phyloP scores from a whole-genome alignment of 1,139 yeast genomes.

The Geotrichum candidum region DNA sequence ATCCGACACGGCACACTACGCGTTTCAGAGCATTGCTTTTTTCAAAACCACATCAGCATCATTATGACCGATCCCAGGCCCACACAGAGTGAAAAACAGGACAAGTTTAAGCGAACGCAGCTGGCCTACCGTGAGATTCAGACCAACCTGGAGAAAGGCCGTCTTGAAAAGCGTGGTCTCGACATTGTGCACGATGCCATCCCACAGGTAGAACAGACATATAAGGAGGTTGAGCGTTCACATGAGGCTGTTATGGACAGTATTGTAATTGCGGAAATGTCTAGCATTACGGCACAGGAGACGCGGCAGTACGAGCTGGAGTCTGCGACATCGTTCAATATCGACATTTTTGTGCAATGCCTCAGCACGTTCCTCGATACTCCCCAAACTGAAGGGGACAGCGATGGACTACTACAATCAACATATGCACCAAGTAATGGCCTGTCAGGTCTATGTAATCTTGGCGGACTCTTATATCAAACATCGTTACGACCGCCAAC shows the following conservation, averaged over 20 bases:
- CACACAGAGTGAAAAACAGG: neutral
- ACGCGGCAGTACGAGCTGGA: conserved; percentile 19
- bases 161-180: conserved; percentile 9
- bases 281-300: conserved; percentile 18
- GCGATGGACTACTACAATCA: neutral
- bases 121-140: conserved; percentile 12
- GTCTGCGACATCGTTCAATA: conserved; percentile 36
- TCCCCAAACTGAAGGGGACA: neutral
- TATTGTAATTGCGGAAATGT: conserved; percentile 15
- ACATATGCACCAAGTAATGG: conserved; percentile 1
- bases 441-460: conserved; percentile 24
- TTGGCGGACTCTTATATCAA: conserved; percentile 52
- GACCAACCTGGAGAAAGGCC: conserved; percentile 9
- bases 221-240: conserved; percentile 17
- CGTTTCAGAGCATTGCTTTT: neutral
- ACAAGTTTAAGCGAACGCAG: conserved; percentile 5
- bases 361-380: conserved; percentile 39
- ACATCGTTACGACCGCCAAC: conserved; percentile 46
- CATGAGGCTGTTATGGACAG: conserved; percentile 23
- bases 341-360: conserved; percentile 43
- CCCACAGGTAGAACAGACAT: conserved; percentile 17
- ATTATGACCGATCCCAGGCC: neutral
- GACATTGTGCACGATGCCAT: conserved; percentile 6
- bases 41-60: neutral
- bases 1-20: neutral